Conservation (phyloP, 1,284 basidiomycete genomes). For the Ganoderma multipileum region DNA sequence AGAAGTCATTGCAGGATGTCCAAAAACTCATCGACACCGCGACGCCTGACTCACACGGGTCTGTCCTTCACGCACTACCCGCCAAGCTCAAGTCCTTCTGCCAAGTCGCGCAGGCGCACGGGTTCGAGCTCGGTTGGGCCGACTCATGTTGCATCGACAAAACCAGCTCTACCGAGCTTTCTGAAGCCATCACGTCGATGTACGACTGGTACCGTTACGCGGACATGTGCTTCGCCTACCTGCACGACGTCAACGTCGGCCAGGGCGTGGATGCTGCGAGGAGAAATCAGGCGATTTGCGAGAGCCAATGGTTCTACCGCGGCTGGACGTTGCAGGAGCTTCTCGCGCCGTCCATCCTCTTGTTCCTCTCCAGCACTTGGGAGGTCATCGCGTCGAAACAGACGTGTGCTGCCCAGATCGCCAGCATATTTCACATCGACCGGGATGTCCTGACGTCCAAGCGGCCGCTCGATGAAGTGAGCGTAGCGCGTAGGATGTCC, state of each 20-base stretch:
- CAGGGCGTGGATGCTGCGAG: no score
- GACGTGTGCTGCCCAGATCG: neutral
- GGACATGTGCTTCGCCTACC: conserved; percentile 2
- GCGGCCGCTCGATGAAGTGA: neutral
- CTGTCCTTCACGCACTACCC: neutral
- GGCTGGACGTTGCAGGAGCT: conserved; percentile 13
- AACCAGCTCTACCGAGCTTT: conserved; percentile 20
- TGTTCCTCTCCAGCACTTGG: conserved; percentile 8
- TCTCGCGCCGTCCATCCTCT: conserved; percentile 6
- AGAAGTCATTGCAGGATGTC: conserved; percentile 7
- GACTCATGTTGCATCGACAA: conserved; percentile 13
- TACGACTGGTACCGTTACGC: conserved; percentile 12
- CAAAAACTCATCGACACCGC: neutral
- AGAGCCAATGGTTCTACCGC: conserved; percentile 2
- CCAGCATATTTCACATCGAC: conserved; percentile 2
- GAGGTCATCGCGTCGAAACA: conserved; percentile 5
- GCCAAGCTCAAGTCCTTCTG: conserved; percentile 8
- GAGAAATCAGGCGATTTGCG: neutral
- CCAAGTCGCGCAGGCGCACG: conserved; percentile 5
- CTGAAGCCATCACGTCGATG: conserved; percentile 15
- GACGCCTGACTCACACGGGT: neutral
- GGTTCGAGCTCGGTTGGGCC: conserved; percentile 6
- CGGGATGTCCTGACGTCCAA: neutral
- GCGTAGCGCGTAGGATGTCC: conserved; percentile 8
- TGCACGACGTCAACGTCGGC: conserved; percentile 9